phyloP scores from a whole-genome alignment of 2,329 filamentous ascomycete species.

The Penicillium sp. region DNA sequence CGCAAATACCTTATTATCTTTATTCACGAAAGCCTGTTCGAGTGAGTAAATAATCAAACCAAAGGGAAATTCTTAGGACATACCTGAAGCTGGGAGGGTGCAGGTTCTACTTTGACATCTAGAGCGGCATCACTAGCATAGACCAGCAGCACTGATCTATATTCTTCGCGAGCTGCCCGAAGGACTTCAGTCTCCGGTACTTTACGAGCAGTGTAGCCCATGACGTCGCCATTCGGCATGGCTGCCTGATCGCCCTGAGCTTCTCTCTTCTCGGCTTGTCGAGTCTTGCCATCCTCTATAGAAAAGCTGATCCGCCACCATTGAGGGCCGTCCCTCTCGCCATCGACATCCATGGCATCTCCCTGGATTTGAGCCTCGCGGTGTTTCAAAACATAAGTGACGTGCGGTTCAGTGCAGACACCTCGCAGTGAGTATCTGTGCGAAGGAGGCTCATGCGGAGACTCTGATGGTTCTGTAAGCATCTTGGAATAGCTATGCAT shows the following conservation, averaged over 20 bases:
- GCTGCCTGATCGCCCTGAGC: slow-evolving; percentile 16
- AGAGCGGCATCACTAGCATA: slow-evolving; percentile 57
- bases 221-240: slow-evolving; percentile 32
- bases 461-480: slow-evolving; percentile 47
- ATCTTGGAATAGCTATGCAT: slow-evolving; percentile 47
- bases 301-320: slow-evolving; percentile 60
- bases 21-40: slow-evolving; percentile 48
- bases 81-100: slow-evolving; percentile 41
- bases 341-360: slow-evolving; percentile 32
- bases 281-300: slow-evolving; percentile 41
- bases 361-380: slow-evolving; percentile 21
- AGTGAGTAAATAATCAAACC: slow-evolving; percentile 11
- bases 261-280: slow-evolving; percentile 28
- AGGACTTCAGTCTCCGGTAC: slow-evolving; percentile 57
- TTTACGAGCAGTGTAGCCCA: slow-evolving; percentile 42
- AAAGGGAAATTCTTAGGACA: neutral
- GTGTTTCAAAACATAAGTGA: slow-evolving; percentile 56
- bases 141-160: slow-evolving; percentile 55
- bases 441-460: slow-evolving; percentile 40
- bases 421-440: slow-evolving; percentile 58
- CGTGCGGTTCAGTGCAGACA: slow-evolving; percentile 57
- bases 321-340: slow-evolving; percentile 40
- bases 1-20: slow-evolving; percentile 48
- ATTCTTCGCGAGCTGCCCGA: slow-evolving; percentile 53
- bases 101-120: slow-evolving; percentile 29